A percentile compares a stretch with the other conserved stretches of the same genome.
Conservation (phyloP, 2,329 filamentous ascomycete genomes). For the Fusarium sp. region DNA sequence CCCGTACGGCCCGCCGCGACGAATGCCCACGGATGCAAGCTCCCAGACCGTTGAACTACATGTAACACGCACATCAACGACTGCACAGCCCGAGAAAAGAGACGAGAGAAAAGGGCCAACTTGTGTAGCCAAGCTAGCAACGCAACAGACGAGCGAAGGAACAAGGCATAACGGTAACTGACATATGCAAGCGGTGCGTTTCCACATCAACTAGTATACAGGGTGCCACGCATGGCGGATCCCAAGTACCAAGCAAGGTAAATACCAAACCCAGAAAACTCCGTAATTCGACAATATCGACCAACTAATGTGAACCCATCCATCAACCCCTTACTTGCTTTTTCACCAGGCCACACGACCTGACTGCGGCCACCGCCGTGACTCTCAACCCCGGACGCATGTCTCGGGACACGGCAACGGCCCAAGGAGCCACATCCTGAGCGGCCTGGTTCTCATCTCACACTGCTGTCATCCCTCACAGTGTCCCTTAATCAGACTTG, state of each 20-base stretch:
- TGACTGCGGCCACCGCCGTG: not conserved
- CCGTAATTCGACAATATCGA: slow-evolving; percentile 31
- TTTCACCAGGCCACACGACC: not conserved
- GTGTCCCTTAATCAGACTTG: slow-evolving; percentile 49
- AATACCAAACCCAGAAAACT: slow-evolving; percentile 44
- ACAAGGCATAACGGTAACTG: slow-evolving; percentile 9
- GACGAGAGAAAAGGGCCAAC: not conserved
- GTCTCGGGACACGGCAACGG: not conserved
- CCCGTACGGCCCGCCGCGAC: not conserved
- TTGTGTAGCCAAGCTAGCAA: not conserved
- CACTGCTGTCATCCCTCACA: not conserved
- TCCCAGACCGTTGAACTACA: not conserved
- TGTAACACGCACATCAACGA: not conserved
- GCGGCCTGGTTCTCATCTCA: not conserved
- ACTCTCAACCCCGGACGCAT: not conserved
- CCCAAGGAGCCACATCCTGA: not conserved
- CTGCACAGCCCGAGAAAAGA: not conserved
- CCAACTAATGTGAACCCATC: slow-evolving; percentile 12
- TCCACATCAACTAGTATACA: slow-evolving; percentile 32
- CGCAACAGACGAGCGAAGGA: not conserved
- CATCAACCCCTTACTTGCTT: slow-evolving; percentile 15
- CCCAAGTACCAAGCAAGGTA: slow-evolving; percentile 1
- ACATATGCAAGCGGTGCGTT: slow-evolving; percentile 29
- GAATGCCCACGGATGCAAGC: not conserved
- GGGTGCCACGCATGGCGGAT: slow-evolving; percentile 17